Base-by-base conservation (phyloP, 2,329 filamentous ascomycete species). In the Ophiostoma ulmi region DNA sequence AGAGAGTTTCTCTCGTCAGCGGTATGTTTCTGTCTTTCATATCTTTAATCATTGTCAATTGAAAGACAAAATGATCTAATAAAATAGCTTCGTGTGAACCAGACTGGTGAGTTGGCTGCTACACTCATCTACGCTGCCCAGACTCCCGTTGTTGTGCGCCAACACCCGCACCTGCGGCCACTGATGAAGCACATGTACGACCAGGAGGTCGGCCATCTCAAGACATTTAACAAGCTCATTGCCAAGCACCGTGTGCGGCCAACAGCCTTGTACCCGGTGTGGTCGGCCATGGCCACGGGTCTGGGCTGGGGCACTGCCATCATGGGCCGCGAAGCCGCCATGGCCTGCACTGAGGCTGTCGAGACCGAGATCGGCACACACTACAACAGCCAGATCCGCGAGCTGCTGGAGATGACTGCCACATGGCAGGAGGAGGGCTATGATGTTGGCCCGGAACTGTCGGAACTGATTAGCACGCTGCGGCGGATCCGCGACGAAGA, bases 161-260 rank as follows among this genome's bases (percentile, higher is more conserved):
- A 90, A 5, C 90, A 97, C 78, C 94, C 95, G 0, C 91, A 97
- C 78, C 88, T 99, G 22, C 90, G 92, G 7, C 91, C 93, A 0
- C 82, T 98, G 41, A 97, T 99, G 93, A 88, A 90, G 76, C 95
- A 98, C 85, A 99, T 99, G 95, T 94, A 97, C 83, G 92, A 95
- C 76, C 95, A 99, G 79, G 95, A 99, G 83, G 93, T 88, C 14
- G 90, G 88, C 10, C 95, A 99, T 80, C 89, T 98, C 75, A 80
- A 83, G 4, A 95, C 90, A 48, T 99, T 98, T 85, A 97, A 97
- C 80, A 77, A 83, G 3, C 85, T 98, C 36, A 83, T 98, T 5
- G 88, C 91, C 22, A 91, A 90, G 76, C 95, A 98, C 80, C 92
- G 93, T 71, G 89, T 99, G 69, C 91, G 95, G 0, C 95, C 95